Base-by-base conservation (phyloP, 2,329 filamentous ascomycete species). In the Trichoderma semiorbis region DNA sequence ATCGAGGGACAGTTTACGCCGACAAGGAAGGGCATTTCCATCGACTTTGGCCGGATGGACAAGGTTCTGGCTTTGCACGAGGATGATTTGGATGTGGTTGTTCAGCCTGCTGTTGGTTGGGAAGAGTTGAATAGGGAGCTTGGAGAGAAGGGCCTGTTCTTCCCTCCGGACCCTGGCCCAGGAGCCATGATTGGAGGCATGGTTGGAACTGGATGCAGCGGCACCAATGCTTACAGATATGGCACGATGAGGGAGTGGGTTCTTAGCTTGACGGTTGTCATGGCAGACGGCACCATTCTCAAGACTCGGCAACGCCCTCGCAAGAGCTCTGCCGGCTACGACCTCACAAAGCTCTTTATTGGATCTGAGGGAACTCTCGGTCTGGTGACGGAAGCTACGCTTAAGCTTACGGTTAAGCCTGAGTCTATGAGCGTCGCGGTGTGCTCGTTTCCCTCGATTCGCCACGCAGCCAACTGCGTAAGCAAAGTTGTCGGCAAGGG, bases 161-260 rank as follows among this genome's bases (percentile, higher is more conserved):
- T 97, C 83, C 94, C 94, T 26, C 94, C 94, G 0, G 94, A 97
- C 80, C 94, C 94, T 21, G 95, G 94, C 68, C 94, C 95, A 67
- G 94, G 94, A 21, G 94, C 94, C 73, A 93, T 93, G 91, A 97
- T 98, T 76, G 94, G 94, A 71, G 94, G 94, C 70, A 94, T 94
- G 92, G 89, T 94, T 39, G 92, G 91, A 26, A 94, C 92, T 3
- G 88, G 88, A 43, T 89, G 87, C 83, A 89, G 86, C 78, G 94
- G 94, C 72, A 97, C 94, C 16, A 97, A 97, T 80, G 91, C 94
- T 18, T 97, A 97, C 83, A 88, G 94, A 72, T 97, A 97, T 80
- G 95, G 94, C 74, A 97, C 94, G 2, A 97, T 97, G 94, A 91
- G 93, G 74, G 94, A 97, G 79, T 97, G 94, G 94, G 95, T 97